Conservation (phyloP, 2,329 filamentous ascomycete genomes). For the Diaporthe longicolla region DNA sequence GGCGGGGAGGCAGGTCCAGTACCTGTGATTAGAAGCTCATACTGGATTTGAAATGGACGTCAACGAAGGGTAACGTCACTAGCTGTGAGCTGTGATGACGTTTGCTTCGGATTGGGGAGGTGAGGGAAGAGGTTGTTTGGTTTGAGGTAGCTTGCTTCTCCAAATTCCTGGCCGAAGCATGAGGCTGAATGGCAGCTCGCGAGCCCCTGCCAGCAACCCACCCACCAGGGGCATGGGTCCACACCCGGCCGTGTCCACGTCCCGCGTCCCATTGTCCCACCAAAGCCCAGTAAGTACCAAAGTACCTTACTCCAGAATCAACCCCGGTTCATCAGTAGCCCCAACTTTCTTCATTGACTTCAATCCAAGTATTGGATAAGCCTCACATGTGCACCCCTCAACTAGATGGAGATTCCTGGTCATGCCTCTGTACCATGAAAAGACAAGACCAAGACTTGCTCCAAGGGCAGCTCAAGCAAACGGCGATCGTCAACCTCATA, state of each 20-base stretch:
- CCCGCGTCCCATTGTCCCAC: not conserved
- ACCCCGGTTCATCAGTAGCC: not conserved
- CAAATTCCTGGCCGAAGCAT: slow-evolving; percentile 34
- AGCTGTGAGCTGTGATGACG: slow-evolving; percentile 12
- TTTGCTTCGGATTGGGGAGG: not conserved
- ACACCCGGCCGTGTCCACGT: not conserved
- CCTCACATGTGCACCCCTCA: too few species aligned
- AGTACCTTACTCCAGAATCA: not conserved
- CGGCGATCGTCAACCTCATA: not conserved
- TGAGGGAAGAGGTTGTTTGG: not conserved
- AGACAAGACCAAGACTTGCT: not conserved
- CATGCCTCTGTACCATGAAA: not conserved
- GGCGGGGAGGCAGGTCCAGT: slow-evolving; percentile 11
- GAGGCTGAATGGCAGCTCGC: slow-evolving; percentile 36
- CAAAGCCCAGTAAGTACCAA: slow-evolving; percentile 12
- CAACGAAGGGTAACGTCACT: not conserved
- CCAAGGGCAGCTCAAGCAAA: too few species aligned
- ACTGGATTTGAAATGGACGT: not conserved
- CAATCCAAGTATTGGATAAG: not conserved
- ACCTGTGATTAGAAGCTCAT: slow-evolving; percentile 33
- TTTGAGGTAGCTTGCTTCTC: not conserved
- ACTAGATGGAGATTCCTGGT: too few species aligned
- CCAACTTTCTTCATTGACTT: not conserved
- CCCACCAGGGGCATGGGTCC: slow-evolving; percentile 13
- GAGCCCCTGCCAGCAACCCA: slow-evolving; percentile 1